Evolutionary conservation across 2,329 filamentous ascomycete species (phyloP).

Genomic region (Pestalotiopsis sp.): DNA sequence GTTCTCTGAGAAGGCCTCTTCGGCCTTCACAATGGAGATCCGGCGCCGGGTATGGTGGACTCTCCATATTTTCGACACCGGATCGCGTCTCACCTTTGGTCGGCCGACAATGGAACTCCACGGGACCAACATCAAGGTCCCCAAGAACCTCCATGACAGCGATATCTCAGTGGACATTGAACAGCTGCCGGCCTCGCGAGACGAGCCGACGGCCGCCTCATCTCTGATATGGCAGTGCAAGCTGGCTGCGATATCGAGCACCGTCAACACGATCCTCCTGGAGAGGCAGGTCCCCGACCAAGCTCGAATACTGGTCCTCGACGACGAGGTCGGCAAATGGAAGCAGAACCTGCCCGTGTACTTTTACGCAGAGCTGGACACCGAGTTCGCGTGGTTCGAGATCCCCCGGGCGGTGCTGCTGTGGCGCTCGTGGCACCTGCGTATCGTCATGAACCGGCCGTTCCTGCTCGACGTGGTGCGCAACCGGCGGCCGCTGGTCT

Average conservation of each 20-base stretch:
- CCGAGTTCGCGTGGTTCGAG: not conserved
- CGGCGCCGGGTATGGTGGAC: slow-evolving; percentile 45
- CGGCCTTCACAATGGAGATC: slow-evolving; percentile 37
- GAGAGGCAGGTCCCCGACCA: not conserved
- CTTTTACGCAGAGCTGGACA: not conserved
- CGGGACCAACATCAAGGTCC: not conserved
- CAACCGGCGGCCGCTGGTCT: not conserved
- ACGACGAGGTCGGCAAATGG: not conserved
- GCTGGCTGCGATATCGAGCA: not conserved
- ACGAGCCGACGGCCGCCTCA: not conserved
- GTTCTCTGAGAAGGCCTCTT: slow-evolving; percentile 34
- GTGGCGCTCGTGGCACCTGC: not conserved
- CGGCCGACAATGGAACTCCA: slow-evolving; percentile 21
- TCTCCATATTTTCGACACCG: slow-evolving; percentile 47
- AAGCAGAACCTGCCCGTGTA: not conserved
- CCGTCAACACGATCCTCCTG: not conserved
- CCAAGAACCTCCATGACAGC: not conserved
- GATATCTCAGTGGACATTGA: not conserved
- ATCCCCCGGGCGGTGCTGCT: not conserved
- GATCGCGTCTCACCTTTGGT: slow-evolving; percentile 47
- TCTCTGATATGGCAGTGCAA: not conserved
- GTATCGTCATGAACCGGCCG: not conserved
- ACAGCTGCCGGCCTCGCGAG: not conserved
- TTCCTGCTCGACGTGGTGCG: not conserved
- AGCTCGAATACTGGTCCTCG: not conserved